Percentiles rank a stretch among this genome's conserved stretches.
These are phyloP conservation scores for Adiantum capillusveneris DNA, from an alignment of 75 land plant species.

Conservation along the genomic window DNA sequence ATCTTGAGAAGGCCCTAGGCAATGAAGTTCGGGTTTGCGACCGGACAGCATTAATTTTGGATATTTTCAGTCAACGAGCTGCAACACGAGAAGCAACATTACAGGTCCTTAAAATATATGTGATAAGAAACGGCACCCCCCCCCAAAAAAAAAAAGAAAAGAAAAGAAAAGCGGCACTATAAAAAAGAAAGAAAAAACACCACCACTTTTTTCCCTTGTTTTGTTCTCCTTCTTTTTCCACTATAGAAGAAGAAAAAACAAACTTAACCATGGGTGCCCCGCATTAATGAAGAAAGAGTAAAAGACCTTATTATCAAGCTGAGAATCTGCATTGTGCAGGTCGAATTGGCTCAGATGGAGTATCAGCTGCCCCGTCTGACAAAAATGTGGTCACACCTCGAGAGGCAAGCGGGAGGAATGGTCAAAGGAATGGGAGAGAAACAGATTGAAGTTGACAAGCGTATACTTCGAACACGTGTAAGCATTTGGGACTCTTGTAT, in stretches of 20 bases:
- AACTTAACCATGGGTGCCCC: too few species aligned
- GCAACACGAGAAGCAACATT: constrained; percentile 94
- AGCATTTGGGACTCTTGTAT: constrained; percentile 1
- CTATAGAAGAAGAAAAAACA: too few species aligned
- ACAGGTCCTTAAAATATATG: constrained; percentile 45
- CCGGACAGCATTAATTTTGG: constrained; percentile 87
- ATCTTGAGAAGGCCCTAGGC: constrained; percentile 87
- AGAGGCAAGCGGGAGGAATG: constrained; percentile 89
- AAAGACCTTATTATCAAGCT: too few species aligned
- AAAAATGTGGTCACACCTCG: constrained; percentile 94
- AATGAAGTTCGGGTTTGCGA: constrained; percentile 93
- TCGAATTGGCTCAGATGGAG: constrained; percentile 88
- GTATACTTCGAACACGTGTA: constrained; percentile 78
- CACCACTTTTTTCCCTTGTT: too few species aligned
- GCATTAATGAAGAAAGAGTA: too few species aligned
- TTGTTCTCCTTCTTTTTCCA: too few species aligned
- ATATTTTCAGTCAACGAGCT: constrained; percentile 89
- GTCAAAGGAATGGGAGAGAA: constrained; percentile 99
- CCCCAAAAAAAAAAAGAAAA: too few species aligned
- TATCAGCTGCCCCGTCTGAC: constrained; percentile 89
- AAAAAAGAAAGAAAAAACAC: too few species aligned
- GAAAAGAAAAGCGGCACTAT: too few species aligned
- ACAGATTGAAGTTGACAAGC: constrained; percentile 99
- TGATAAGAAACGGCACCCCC: too few species aligned
- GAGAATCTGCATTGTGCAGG: constrained; percentile 41